These are phyloP conservation scores for Ustilago bromivora DNA, from an alignment of 1,284 basidiomycete species.

Conservation along the genomic window DNA sequence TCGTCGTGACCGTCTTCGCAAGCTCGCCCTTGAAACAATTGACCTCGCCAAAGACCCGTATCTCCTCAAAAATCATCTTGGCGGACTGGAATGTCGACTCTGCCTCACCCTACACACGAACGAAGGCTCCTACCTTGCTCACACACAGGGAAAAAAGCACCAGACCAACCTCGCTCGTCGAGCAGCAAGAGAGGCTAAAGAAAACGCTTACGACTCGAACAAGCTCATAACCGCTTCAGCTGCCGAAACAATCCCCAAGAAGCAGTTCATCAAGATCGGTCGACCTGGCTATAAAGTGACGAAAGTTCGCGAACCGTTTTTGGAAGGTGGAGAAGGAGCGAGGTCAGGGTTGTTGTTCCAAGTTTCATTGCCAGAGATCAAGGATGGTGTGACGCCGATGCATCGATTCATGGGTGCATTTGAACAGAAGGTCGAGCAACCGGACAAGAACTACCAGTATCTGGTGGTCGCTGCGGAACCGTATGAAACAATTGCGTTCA, in stretches of 20 bases:
- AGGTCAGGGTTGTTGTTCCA: slow-evolving; percentile 91
- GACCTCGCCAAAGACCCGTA: slow-evolving; percentile 82
- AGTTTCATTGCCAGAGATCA: slow-evolving; percentile 89
- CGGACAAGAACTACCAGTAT: slow-evolving; percentile 96
- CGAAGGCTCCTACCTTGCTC: slow-evolving; percentile 98
- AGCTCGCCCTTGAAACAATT: slow-evolving; percentile 76
- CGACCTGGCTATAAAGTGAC: slow-evolving; percentile 93
- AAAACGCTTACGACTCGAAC: slow-evolving; percentile 70
- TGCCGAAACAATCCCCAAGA: slow-evolving; percentile 52
- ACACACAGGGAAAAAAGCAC: slow-evolving; percentile 99
- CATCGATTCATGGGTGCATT: slow-evolving; percentile 97
- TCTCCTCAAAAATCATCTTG: slow-evolving; percentile 95
- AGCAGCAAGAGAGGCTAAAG: slow-evolving; percentile 94
- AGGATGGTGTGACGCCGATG: slow-evolving; percentile 83
- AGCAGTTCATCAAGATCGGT: slow-evolving; percentile 91
- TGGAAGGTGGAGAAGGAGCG: slow-evolving; percentile 61
- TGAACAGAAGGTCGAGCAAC: slow-evolving; percentile 95
- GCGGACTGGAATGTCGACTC: slow-evolving; percentile 96
- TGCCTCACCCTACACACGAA: slow-evolving; percentile 98
- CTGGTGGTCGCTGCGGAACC: slow-evolving; percentile 97
- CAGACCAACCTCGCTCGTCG: slow-evolving; percentile 97
- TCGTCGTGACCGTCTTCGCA: slow-evolving; percentile 90
- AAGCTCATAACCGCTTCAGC: slow-evolving; percentile 74
- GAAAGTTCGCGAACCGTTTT: slow-evolving; percentile 79
- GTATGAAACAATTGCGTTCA: slow-evolving; percentile 98